Evolutionary conservation across 345 rosid genomes (phyloP).

Genomic region (Citrus glauca): DNA sequence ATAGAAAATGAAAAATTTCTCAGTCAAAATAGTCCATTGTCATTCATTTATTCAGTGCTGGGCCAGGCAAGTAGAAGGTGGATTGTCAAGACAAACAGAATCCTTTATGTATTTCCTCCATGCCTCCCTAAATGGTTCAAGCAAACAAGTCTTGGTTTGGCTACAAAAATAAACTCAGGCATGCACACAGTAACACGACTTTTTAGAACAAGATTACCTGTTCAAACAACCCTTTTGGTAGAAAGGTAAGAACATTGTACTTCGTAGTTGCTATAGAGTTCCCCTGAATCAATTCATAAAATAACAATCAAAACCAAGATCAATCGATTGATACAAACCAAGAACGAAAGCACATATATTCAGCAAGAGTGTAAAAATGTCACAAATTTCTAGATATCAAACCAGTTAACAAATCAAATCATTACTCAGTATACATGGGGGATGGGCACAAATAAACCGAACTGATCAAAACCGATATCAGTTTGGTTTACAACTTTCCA

Average conservation of each 20-base stretch:
- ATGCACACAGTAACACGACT: background rate
- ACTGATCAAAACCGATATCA: background rate
- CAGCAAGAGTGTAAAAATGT: background rate
- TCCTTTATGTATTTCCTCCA: background rate
- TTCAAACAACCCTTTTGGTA: slow-evolving; percentile 97
- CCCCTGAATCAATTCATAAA: slow-evolving; percentile 50
- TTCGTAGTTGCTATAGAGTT: slow-evolving; percentile 93
- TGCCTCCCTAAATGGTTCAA: background rate
- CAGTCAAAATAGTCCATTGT: background rate
- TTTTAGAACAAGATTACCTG: slow-evolving; percentile 58
- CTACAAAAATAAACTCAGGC: background rate
- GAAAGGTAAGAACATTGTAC: slow-evolving; percentile 90
- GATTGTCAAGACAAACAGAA: background rate
- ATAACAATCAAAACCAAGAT: slow-evolving; percentile 14
- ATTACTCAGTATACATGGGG: background rate
- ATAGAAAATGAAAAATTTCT: background rate
- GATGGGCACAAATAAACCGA: background rate
- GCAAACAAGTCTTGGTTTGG: background rate
- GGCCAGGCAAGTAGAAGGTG: background rate
- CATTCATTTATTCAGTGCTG: background rate
- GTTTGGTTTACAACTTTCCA: background rate
- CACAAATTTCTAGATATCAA: background rate
- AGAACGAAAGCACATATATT: background rate
- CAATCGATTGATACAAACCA: background rate
- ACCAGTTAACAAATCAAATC: slow-evolving; percentile 4